Conservation (phyloP, 805 yeast genomes). For the Debaryomyces prosopidis region DNA sequence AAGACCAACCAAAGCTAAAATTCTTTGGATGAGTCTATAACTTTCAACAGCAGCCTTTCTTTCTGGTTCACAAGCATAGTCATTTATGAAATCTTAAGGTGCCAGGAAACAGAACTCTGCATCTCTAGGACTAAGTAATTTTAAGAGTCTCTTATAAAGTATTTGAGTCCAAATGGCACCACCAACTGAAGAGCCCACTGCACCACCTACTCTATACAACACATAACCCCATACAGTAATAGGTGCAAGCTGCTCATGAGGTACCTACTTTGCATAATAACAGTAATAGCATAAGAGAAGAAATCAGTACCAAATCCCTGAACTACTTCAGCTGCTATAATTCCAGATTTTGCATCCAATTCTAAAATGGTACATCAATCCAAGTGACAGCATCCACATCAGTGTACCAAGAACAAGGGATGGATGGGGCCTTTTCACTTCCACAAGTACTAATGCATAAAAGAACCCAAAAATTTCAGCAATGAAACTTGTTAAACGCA, state of each 20-base stretch:
- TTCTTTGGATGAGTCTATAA: slow-evolving; percentile 56
- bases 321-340: slow-evolving; percentile 16
- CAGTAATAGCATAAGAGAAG: slow-evolving; percentile 17
- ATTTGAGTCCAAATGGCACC: slow-evolving; percentile 21
- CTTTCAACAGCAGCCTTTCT: slow-evolving; percentile 55
- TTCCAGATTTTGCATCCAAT: slow-evolving; percentile 29
- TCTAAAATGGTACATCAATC: slow-evolving; percentile 55
- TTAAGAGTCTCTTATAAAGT: slow-evolving; percentile 1
- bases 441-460: slow-evolving; percentile 15
- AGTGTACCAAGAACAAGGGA: slow-evolving; percentile 55
- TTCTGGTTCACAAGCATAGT: slow-evolving; percentile 58
- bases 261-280: slow-evolving; percentile 15
- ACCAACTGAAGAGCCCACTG: slow-evolving; percentile 18
- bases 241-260: slow-evolving; percentile 20
- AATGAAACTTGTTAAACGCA: slow-evolving; percentile 13
- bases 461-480: slow-evolving; percentile 14
- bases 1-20: slow-evolving; percentile 51
- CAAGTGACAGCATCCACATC: slow-evolving; percentile 59
- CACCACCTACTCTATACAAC: slow-evolving; percentile 17
- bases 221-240: slow-evolving; percentile 14
- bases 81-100: slow-evolving; percentile 48
- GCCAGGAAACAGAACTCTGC: slow-evolving; percentile 11
- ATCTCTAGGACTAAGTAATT: not conserved
- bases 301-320: slow-evolving; percentile 21
- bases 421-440: slow-evolving; percentile 34